Conservation (phyloP, 805 yeast species). For the Suhomyces canberraensis region DNA sequence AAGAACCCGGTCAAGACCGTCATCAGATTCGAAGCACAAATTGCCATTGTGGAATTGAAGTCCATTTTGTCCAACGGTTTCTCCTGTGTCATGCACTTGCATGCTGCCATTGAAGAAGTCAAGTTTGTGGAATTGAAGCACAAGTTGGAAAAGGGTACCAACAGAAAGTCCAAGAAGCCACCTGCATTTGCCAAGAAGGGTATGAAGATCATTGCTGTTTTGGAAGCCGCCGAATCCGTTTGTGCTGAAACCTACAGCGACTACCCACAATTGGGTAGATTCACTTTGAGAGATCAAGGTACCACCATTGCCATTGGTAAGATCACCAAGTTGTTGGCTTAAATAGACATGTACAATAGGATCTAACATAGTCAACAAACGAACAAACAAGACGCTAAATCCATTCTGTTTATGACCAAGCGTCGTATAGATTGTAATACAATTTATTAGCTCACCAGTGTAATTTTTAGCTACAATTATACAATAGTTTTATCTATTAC, state of each 20-base stretch:
- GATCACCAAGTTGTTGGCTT: constrained; percentile 73
- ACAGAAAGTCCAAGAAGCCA: constrained; percentile 92
- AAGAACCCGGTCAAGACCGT: constrained; percentile 88
- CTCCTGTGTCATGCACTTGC: constrained; percentile 98
- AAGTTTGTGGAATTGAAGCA: constrained; percentile 77
- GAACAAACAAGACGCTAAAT: too few relatives aligned
- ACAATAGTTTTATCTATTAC: too few relatives aligned
- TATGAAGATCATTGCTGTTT: constrained; percentile 92
- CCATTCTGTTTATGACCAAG: too few relatives aligned
- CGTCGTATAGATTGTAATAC: too few relatives aligned
- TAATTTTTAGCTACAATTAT: too few relatives aligned
- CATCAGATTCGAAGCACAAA: constrained; percentile 88
- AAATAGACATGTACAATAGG: too few relatives aligned
- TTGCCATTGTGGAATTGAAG: constrained; percentile 94
- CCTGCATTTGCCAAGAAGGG: constrained; percentile 99
- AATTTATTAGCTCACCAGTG: too few relatives aligned
- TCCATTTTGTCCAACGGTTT: constrained; percentile 93
- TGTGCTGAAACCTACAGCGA: constrained; percentile 92
- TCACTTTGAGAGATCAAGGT: constrained; percentile 98
- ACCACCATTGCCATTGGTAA: constrained; percentile 98
- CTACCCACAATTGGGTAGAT: constrained; percentile 95
- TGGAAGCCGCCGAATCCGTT: constrained; percentile 82
- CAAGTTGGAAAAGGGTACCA: constrained; percentile 93
- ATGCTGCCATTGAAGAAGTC: constrained; percentile 97
- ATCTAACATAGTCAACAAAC: too few relatives aligned